Conservation (phyloP, 2,329 filamentous ascomycete species). For the Gaeumannomyces sp. region DNA sequence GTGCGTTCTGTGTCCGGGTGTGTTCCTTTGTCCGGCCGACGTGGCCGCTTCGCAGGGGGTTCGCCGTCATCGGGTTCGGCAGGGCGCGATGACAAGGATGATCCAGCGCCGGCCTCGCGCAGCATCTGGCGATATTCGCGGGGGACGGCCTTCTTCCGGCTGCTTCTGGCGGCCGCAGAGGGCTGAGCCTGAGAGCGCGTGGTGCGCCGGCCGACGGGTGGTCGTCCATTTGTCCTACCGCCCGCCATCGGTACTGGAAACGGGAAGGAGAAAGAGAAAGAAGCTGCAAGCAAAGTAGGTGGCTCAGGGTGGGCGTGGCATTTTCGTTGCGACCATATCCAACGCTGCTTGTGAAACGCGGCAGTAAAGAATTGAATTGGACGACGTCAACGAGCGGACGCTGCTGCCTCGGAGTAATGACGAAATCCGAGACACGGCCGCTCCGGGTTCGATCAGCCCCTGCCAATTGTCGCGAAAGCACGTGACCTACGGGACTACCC, state of each 20-base stretch:
- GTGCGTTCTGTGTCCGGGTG: not conserved
- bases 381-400: too few relatives aligned
- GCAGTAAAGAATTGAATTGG: not conserved
- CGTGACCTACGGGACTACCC: not conserved
- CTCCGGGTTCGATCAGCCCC: too few relatives aligned
- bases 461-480: not conserved
- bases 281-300: not conserved
- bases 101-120: slow-evolving; percentile 14
- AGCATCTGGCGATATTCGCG: slow-evolving; percentile 17
- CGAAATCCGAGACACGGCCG: not conserved
- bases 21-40: slow-evolving; percentile 16
- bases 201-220: slow-evolving; percentile 3
- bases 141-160: slow-evolving; percentile 8
- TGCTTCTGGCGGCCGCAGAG: not conserved
- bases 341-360: not conserved
- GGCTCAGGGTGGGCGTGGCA: not conserved
- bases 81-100: not conserved
- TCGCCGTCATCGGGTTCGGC: slow-evolving; percentile 1
- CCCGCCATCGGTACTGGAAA: slow-evolving; percentile 2
- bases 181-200: slow-evolving; percentile 8
- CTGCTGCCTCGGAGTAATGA: not conserved
- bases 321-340: not conserved
- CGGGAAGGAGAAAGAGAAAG: not conserved
- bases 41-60: slow-evolving; percentile 16
- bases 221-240: not conserved